Evolutionary conservation across 2,329 filamentous ascomycete genomes (phyloP).

Genomic region (Helminthosporium solani): DNA sequence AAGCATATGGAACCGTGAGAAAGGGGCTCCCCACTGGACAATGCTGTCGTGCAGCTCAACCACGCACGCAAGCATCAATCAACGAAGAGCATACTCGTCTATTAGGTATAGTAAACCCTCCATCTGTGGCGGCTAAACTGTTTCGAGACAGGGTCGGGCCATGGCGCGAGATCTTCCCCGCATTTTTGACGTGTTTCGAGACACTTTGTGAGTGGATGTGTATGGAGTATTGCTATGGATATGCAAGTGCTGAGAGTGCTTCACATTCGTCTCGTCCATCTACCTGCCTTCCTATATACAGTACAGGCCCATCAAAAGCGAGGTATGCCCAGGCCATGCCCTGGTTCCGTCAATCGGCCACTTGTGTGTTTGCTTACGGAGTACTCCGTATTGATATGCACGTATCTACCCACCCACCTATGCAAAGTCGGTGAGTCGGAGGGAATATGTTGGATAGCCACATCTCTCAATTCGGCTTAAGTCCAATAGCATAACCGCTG

Average conservation of each 20-base stretch:
- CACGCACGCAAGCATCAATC: constrained; percentile 8
- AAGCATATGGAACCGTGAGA: constrained; percentile 2
- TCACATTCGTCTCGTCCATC: not conserved
- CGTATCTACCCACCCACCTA: no score
- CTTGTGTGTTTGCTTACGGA: not conserved
- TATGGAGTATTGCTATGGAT: not conserved
- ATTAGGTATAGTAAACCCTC: no score
- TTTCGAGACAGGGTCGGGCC: not conserved
- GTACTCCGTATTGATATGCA: no score
- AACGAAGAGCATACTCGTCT: not conserved
- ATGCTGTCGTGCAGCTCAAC: constrained; percentile 11
- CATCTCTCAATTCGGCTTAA: constrained; percentile 5
- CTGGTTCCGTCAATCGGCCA: not conserved
- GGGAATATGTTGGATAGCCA: constrained; percentile 10
- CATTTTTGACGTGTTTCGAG: constrained; percentile 11
- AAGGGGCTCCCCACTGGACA: constrained; percentile 2
- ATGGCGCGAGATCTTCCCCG: constrained; percentile 10
- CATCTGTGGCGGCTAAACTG: constrained; percentile 1
- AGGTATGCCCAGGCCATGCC: not conserved
- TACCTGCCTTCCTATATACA: no score
- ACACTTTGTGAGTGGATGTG: not conserved
- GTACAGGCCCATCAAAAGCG: not conserved
- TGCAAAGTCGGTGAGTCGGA: constrained; percentile 17
- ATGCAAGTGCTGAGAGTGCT: not conserved
- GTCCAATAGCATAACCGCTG: constrained; percentile 1